These are phyloP conservation scores for Fimicolochytrium jonesii DNA, from an alignment of 192 early-diverging fungal species.

Conservation along the genomic window DNA sequence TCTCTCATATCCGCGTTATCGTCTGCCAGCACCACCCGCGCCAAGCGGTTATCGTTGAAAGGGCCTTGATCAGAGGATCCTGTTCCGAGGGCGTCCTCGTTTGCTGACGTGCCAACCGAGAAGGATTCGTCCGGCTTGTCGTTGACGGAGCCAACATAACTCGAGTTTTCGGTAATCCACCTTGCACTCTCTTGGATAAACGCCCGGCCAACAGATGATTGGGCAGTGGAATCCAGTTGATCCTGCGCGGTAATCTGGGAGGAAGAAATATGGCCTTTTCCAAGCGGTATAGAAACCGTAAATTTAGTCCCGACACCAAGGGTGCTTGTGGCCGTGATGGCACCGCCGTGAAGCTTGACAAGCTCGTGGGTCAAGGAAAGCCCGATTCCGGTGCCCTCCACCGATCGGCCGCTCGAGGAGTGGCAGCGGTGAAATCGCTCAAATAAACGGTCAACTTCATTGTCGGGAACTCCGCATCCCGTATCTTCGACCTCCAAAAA, in stretches of 20 bases:
- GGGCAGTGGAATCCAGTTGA: not conserved
- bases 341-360: slow-evolving; percentile 40
- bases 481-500: slow-evolving; percentile 22
- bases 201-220: not conserved
- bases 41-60: not conserved
- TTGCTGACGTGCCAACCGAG: not conserved
- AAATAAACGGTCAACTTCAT: slow-evolving; percentile 38
- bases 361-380: slow-evolving; percentile 43
- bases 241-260: not conserved
- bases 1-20: slow-evolving; percentile 4
- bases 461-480: slow-evolving; percentile 43
- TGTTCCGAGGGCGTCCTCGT: not conserved
- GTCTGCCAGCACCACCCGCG: slow-evolving; percentile 3
- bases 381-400: slow-evolving; percentile 24
- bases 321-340: slow-evolving; percentile 21
- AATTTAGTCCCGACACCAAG: slow-evolving; percentile 5
- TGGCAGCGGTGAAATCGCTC: slow-evolving; percentile 50
- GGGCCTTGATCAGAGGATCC: not conserved
- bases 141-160: not conserved
- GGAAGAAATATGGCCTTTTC: not conserved
- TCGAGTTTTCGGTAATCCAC: not conserved
- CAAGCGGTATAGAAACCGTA: slow-evolving; percentile 5
- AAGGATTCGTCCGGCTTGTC: not conserved
- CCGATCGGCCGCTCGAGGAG: slow-evolving; percentile 36
- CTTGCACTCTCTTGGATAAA: not conserved